Evolutionary conservation across 345 rosid genomes (phyloP), one percentile per base, ranked within the genome.

Genomic region (Brassica rapa): DNA sequence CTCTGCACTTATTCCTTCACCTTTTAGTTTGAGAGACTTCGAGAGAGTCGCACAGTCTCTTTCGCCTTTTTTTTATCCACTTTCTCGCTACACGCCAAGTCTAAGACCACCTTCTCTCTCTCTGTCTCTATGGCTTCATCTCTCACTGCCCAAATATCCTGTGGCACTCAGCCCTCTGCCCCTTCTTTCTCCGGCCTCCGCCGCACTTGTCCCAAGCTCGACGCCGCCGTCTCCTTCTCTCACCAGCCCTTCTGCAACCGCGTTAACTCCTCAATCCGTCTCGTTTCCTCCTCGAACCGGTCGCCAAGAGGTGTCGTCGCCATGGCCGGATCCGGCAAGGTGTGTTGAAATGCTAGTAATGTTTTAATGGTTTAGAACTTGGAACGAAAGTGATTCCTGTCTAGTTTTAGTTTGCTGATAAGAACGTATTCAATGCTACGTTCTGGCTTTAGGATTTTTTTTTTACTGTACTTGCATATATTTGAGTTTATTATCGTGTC

Each of bases 241-340:
- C 88, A 80, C 16, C 92, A 80, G 1, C 61, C 70, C 53, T 71
- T 74, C 70, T 8, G 79, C 51, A 86, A 77, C 66, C 87, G 83
- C 74, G 68, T 83, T 67, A 78, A 68, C 72, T 79, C 87, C 39
- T 86, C 88, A 65, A 77, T 82, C 83, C 89, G 89, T 62, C 70
- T 86, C 75, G 64, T 84, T 55, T 78, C 90, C 27, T 60, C 91
- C 69, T 76, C 92, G 69, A 84, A 84, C 12, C 91, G 85, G 41
- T 85, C 91, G 68, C 84, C 82, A 11, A 79, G 89, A 74, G 79
- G 84, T 46, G 91, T 88, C 70, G 85, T 89, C 46, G 88, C 97
- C 76, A 93, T 93, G 96, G 96, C 99, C 43, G 92, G 96, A 80
- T 85, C 93, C 66, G 98, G 98, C 79, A 93, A 87, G 91, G 99